Conservation (phyloP, 169 alveolate species). For the Plasmodium malariae region DNA sequence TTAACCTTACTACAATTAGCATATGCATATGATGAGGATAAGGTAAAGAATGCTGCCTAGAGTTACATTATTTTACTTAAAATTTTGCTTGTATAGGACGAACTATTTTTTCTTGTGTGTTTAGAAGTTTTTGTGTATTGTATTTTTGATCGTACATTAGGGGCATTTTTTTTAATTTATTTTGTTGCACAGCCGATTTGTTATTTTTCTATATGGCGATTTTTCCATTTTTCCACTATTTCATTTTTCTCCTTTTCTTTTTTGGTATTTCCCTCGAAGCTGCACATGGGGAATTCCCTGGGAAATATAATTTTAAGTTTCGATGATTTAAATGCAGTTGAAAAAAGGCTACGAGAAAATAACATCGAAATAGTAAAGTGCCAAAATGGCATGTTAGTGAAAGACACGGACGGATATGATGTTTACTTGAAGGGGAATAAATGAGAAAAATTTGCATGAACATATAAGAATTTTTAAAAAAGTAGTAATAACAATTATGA, state of each 20-base stretch:
- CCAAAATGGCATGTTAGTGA: conserved; percentile 23
- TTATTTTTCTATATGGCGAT: neutral
- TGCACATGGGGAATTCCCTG: conserved; percentile 74
- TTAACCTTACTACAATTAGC: conserved; percentile 50
- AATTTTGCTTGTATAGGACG: no score
- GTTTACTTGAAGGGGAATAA: conserved; percentile 16
- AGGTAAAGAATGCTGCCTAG: conserved; percentile 31
- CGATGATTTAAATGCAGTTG: conserved; percentile 31
- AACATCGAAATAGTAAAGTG: conserved; percentile 19
- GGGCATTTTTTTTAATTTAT: neutral
- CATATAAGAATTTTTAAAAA: neutral
- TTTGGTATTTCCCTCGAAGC: conserved; percentile 15
- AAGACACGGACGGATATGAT: conserved; percentile 53
- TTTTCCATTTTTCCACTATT: neutral
- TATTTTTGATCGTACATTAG: neutral
- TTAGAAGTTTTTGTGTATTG: neutral
- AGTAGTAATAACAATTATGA: neutral
- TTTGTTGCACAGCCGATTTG: neutral
- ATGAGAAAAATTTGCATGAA: conserved; percentile 6
- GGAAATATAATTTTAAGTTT: conserved; percentile 60
- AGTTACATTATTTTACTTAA: no score
- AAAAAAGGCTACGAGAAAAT: conserved; percentile 43
- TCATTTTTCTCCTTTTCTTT: conserved; percentile 3
- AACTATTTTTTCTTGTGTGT: neutral
- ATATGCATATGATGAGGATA: conserved; percentile 74